Conservation (phyloP, 768 basidiomycete species). For the Podaxis mareebaensis region DNA sequence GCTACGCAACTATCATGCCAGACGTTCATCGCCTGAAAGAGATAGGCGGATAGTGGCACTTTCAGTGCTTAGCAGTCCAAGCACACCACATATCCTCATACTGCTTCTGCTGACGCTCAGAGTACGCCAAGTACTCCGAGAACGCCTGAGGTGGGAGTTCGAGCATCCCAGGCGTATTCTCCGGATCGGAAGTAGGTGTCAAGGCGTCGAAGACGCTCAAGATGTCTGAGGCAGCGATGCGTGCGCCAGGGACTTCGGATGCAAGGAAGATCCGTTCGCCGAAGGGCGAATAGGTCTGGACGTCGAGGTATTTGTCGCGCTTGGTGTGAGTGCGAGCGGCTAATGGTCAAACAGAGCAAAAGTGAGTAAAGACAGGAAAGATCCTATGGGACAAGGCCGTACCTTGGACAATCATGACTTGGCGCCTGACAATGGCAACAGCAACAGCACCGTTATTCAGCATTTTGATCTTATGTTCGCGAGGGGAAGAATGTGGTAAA, state of each 20-base stretch:
- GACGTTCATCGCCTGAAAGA: not conserved
- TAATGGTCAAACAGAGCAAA: conserved; percentile 22
- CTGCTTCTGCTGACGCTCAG: conserved; percentile 50
- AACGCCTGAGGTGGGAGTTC: conserved; percentile 64
- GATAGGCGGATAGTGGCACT: not conserved
- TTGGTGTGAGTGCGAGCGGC: conserved; percentile 57
- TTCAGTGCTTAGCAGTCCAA: conserved; percentile 35
- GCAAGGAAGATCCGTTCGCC: conserved; percentile 68
- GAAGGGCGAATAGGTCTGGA: conserved; percentile 64
- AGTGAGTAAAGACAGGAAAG: not conserved
- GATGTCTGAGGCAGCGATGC: conserved; percentile 60
- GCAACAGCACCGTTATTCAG: conserved; percentile 63
- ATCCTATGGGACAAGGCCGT: not conserved
- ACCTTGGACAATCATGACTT: conserved; percentile 73
- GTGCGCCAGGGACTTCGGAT: conserved; percentile 57
- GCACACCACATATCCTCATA: conserved; percentile 62
- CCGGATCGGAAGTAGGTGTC: not conserved
- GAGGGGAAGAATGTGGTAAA: not conserved
- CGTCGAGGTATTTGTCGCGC: conserved; percentile 63
- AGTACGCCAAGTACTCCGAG: conserved; percentile 56
- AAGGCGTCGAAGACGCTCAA: conserved; percentile 54
- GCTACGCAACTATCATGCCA: not conserved
- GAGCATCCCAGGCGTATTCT: conserved; percentile 47
- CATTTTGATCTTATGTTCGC: conserved; percentile 22
- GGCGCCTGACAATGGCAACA: conserved; percentile 67